A percentile compares a stretch with the other conserved stretches of the same genome.
Evolutionary conservation across 176 grass and related monocot genomes (phyloP).

Genomic region (Oryza officinalis): DNA sequence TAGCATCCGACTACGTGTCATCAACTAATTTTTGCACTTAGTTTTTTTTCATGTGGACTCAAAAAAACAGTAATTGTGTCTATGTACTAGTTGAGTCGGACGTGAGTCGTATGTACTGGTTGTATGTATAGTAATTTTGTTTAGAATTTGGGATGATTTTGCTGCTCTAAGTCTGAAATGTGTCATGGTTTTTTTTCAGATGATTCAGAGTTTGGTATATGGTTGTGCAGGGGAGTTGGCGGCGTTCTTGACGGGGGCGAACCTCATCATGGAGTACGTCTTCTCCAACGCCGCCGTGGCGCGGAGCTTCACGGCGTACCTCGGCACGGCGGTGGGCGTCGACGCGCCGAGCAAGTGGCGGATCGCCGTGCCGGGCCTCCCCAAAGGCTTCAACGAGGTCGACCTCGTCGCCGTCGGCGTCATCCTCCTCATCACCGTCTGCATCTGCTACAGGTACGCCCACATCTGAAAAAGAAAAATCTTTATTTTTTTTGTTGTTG

Average conservation of each 20-base stretch:
- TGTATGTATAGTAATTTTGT: too few relatives aligned
- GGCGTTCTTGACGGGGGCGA: conserved; percentile 90
- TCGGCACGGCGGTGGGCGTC: conserved; percentile 84
- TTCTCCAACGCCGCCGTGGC: conserved; percentile 99
- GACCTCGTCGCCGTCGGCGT: conserved; percentile 85
- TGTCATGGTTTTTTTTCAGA: neutral
- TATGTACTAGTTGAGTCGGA: too few relatives aligned
- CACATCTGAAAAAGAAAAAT: neutral
- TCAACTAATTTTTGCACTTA: too few relatives aligned
- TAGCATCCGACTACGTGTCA: too few relatives aligned
- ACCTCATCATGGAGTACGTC: conserved; percentile 98
- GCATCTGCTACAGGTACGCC: conserved; percentile 90
- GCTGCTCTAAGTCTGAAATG: neutral
- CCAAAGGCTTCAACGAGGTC: conserved; percentile 76
- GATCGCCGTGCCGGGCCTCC: conserved; percentile 61
- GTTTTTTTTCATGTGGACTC: too few relatives aligned
- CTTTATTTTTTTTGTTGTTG: too few relatives aligned
- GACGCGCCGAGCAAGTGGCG: conserved; percentile 70
- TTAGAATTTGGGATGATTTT: neutral
- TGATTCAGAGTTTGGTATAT: neutral
- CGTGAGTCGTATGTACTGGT: too few relatives aligned
- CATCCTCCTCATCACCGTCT: conserved; percentile 74
- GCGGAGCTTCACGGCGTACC: conserved; percentile 92
- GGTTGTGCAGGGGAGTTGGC: conserved; percentile 71
- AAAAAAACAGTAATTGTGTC: too few relatives aligned